Evolutionary conservation across 768 basidiomycete species (phyloP).

Genomic region (Rhizopogon vinicolor): DNA sequence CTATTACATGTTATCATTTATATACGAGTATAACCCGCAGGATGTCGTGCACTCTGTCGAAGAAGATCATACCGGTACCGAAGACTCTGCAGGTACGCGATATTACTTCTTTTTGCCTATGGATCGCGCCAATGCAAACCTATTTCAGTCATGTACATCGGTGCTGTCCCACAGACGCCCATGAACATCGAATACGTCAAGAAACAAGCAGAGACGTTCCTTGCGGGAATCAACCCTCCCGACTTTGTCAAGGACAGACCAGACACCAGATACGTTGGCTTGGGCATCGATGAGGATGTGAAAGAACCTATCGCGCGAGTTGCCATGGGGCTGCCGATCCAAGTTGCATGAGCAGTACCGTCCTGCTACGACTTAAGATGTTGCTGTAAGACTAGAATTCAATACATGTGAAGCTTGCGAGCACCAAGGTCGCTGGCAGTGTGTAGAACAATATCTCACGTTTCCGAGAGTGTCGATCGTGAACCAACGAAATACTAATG

Average conservation of each 20-base stretch:
- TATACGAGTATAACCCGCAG: conserved; percentile 15
- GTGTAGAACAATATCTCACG: not conserved
- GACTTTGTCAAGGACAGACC: conserved; percentile 58
- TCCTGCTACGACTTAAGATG: not conserved
- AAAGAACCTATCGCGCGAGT: conserved; percentile 26
- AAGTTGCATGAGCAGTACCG: conserved; percentile 4
- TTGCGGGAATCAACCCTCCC: conserved; percentile 60
- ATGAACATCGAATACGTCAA: conserved; percentile 57
- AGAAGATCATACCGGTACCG: conserved; percentile 46
- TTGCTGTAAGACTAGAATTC: not conserved
- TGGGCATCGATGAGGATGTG: conserved; percentile 38
- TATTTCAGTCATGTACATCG: conserved; percentile 69
- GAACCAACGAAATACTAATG: not conserved
- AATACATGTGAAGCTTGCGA: not conserved
- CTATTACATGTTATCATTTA: not conserved
- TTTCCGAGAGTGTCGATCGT: not conserved
- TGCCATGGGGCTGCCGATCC: conserved; percentile 40
- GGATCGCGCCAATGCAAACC: not conserved
- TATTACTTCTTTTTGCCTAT: no score
- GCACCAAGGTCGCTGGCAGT: no score
- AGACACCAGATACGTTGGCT: conserved; percentile 33
- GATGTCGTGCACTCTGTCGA: conserved; percentile 48
- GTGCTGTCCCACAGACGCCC: conserved; percentile 63
- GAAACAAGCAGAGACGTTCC: conserved; percentile 60
- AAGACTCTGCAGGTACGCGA: conserved; percentile 50